Conservation (phyloP, 2,329 filamentous ascomycete species). For the Daldinia sp. region DNA sequence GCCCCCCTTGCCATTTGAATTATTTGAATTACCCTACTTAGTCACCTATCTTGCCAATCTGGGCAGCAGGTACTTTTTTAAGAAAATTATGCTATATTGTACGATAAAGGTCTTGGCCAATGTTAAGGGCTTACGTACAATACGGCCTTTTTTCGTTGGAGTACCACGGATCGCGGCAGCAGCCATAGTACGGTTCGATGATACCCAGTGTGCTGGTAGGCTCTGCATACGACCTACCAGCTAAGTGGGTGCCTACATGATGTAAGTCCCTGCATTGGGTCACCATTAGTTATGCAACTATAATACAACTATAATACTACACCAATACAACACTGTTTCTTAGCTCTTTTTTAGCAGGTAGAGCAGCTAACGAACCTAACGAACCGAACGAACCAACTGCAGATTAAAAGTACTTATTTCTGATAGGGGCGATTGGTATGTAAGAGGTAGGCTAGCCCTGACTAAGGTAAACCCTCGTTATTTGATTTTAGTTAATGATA, state of each 20-base stretch:
- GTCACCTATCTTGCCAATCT: conserved; percentile 7
- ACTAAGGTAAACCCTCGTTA: neutral
- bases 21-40: conserved; percentile 12
- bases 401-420: conserved; percentile 2
- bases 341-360: conserved; percentile 7
- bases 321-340: conserved; percentile 6
- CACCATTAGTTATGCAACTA: conserved; percentile 28
- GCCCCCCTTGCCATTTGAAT: conserved; percentile 17
- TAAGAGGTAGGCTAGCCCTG: conserved; percentile 3
- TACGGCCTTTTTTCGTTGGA: conserved; percentile 22
- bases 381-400: conserved; percentile 21
- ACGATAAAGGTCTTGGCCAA: conserved; percentile 11
- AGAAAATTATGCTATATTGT: conserved; percentile 18
- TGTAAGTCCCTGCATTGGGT: conserved; percentile 41
- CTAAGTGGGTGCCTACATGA: conserved; percentile 33
- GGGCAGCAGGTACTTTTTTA: conserved; percentile 18
- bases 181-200: conserved; percentile 25
- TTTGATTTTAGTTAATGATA: conserved; percentile 17
- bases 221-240: conserved; percentile 28
- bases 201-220: conserved; percentile 32
- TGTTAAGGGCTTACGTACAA: conserved; percentile 16
- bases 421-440: conserved; percentile 14
- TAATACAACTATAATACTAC: conserved; percentile 7
- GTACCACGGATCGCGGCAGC: conserved; percentile 31
- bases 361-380: conserved; percentile 4